Percentiles rank a stretch among this genome's conserved stretches.
Conservation (phyloP, 306 rosid species). For the Corylus avellana region DNA sequence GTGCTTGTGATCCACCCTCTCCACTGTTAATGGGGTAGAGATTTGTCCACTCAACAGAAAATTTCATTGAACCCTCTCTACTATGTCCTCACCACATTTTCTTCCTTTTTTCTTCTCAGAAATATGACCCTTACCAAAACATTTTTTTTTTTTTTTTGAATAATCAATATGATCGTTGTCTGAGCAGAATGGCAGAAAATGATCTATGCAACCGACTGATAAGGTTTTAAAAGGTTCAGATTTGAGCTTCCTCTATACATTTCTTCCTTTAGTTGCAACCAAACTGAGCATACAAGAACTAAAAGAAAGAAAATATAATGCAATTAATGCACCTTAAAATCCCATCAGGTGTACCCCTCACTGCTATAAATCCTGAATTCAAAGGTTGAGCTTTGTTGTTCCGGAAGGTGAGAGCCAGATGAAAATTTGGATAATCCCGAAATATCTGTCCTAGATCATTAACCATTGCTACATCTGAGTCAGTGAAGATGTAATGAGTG, state of each 20-base stretch:
- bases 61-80: background rate
- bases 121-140: background rate
- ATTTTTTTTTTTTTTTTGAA: background rate
- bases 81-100: background rate
- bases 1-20: background rate
- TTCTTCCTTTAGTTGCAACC: background rate
- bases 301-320: conserved; percentile 9
- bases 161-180: background rate
- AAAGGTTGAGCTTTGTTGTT: conserved; percentile 91
- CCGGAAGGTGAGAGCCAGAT: conserved; percentile 84
- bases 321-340: conserved; percentile 58
- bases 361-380: conserved; percentile 95
- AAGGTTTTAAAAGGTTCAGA: background rate
- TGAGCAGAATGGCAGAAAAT: background rate
- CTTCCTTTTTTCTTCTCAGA: background rate
- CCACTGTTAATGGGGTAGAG: background rate
- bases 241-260: background rate
- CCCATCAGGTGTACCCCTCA: conserved; percentile 81
- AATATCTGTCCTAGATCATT: conserved; percentile 74
- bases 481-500: conserved; percentile 82
- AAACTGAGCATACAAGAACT: conserved; percentile 16
- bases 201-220: background rate
- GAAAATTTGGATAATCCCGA: conserved; percentile 59
- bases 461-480: conserved; percentile 87
- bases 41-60: background rate